A percentile compares a stretch with the other conserved stretches of the same genome.
Evolutionary conservation across 2,329 filamentous ascomycete genomes (phyloP).

Genomic region (Grosmannia serpens): DNA sequence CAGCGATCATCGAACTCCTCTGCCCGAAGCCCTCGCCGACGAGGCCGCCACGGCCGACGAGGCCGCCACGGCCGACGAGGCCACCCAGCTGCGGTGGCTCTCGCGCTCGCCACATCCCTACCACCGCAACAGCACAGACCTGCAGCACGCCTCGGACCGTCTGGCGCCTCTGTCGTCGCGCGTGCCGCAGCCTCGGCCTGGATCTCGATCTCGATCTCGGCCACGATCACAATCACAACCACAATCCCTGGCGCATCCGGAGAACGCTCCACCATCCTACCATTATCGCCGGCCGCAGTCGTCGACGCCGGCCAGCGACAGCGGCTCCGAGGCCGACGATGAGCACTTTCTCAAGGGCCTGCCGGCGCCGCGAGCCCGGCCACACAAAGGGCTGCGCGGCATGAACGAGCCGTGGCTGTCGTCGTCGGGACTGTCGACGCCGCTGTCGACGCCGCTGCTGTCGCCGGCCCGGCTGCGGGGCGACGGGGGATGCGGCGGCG

Average conservation of each 20-base stretch:
- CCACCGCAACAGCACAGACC: constrained; percentile 45
- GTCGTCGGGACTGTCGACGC: constrained; percentile 28
- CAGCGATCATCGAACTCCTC: not conserved
- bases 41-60: not conserved
- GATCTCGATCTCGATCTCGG: not conserved
- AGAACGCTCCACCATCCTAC: not conserved
- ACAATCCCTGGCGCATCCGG: not conserved
- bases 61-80: not conserved
- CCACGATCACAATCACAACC: not conserved
- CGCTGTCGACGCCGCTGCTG: constrained; percentile 32
- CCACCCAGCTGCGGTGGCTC: constrained; percentile 22
- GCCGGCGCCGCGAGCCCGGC: constrained; percentile 61
- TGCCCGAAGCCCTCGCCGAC: not conserved
- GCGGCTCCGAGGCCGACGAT: constrained; percentile 90
- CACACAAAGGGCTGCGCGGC: constrained; percentile 68
- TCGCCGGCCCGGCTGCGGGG: not conserved
- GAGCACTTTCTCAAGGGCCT: constrained; percentile 80
- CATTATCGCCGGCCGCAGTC: constrained; percentile 23
- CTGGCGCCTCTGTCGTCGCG: constrained; percentile 20
- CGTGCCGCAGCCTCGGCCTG: not conserved
- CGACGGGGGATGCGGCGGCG: not conserved
- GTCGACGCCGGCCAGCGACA: constrained; percentile 63
- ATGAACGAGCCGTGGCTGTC: constrained; percentile 46
- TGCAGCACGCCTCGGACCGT: constrained; percentile 31
- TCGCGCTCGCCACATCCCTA: constrained; percentile 59